These are phyloP conservation scores for Achaetomiella virescens DNA, from an alignment of 495 filamentous ascomycete species.

Conservation along the genomic window DNA sequence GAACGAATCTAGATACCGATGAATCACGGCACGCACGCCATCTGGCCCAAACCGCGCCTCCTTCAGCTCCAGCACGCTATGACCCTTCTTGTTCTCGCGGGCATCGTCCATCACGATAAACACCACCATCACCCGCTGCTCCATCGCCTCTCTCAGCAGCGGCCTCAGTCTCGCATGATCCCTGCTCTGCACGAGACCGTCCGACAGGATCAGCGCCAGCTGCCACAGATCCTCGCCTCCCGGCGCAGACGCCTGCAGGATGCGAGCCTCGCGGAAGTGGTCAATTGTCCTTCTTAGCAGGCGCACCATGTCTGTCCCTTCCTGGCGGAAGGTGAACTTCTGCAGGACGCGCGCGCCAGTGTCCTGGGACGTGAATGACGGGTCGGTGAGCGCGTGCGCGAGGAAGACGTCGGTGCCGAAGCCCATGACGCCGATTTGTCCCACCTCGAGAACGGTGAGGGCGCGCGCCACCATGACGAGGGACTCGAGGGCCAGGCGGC, in stretches of 20 bases:
- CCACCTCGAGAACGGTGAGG: slow-evolving; percentile 85
- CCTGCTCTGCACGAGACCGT: slow-evolving; percentile 74
- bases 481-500: slow-evolving; percentile 75
- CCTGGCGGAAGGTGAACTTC: slow-evolving; percentile 80
- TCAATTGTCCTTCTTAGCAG: slow-evolving; percentile 70
- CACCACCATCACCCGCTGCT: slow-evolving; percentile 95
- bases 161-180: slow-evolving; percentile 77
- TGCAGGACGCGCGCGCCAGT: slow-evolving; percentile 75
- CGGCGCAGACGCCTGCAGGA: slow-evolving; percentile 45
- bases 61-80: slow-evolving; percentile 70
- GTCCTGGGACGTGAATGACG: slow-evolving; percentile 68
- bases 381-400: slow-evolving; percentile 79
- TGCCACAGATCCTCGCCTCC: slow-evolving; percentile 90
- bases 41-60: slow-evolving; percentile 70
- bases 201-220: slow-evolving; percentile 82
- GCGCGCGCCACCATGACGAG: slow-evolving; percentile 80
- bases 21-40: slow-evolving; percentile 58
- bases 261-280: slow-evolving; percentile 70
- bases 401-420: slow-evolving; percentile 85
- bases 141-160: slow-evolving; percentile 77
- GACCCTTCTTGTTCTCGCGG: slow-evolving; percentile 34
- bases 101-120: slow-evolving; percentile 92
- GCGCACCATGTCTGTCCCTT: slow-evolving; percentile 73
- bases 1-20: slow-evolving; percentile 89
- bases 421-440: slow-evolving; percentile 79